Evolutionary conservation across 441 rosid species (phyloP), one percentile per base, ranked within the genome.

Genomic region (Kokia cookei): DNA sequence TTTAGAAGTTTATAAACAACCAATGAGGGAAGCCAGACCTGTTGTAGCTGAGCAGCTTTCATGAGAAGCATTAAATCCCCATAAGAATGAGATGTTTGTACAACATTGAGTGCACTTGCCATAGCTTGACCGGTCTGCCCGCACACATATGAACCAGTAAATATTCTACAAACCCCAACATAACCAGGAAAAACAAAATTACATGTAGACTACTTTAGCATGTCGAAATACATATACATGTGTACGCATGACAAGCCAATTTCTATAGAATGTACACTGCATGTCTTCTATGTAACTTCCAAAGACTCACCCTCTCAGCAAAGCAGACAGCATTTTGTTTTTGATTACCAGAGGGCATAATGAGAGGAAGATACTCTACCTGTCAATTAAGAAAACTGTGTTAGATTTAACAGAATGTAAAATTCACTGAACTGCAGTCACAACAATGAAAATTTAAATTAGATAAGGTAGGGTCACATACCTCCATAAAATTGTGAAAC

Each of bases 401-500:
- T 75, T 69, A 73, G 71, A 69, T 32, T 45, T 45, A 73, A 2
- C 9, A 50, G 37, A 11, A 35, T 26, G 59, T 0, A 79, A 22
- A 45, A 60, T 24, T 45, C 45, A 10, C 15, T 40, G 35, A 51
- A 69, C 32, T 48, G 65, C 2, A 48, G 29, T 7, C 15, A 63
- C 29, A 24, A 58, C 27, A 66, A 19, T 51, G 45, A 75, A 68
- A 69, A 54, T 65, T 53, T 51, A 71, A 54, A 32, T 76, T 32
- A 65, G 71, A 9, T 13, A 64, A 37, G 35, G 53, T 55, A 37
- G 35, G 35, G 50, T 22, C 69, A 40, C 55, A 65, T 76, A 96
- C 99, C 98, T 96, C 98, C 94, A 96, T 91, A 74, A 91, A 96
- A 81, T 96, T 96, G 89, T 96, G 99, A 82, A 96, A 93, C 83